Base-by-base conservation (phyloP, 2,329 filamentous ascomycete genomes). In the Dactylellina parvicollis region DNA sequence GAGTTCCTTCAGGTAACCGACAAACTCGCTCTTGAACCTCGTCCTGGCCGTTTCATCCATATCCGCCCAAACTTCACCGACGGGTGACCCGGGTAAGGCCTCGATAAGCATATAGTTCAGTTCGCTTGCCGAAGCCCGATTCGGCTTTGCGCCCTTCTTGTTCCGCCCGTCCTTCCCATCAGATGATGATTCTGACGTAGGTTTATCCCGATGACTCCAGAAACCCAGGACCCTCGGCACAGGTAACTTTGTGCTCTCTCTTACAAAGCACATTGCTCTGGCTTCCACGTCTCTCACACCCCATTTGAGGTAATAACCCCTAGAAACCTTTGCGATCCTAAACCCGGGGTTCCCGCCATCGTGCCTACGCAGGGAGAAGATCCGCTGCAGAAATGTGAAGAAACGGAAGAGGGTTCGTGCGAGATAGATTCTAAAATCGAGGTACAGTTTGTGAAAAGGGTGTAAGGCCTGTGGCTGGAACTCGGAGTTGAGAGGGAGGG, bases 51-150 rank as follows among this genome's bases (percentile, higher is more conserved):
- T 40, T 42, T 60, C 54, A 47, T 65, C 46, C 69, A 73, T 73
- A 20, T 60, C 60, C 40, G 38, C 22, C 69, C 69, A 73, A 18
- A 50, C 57, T 28, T 73, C 69, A 18, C 60, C 60, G 7, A 73
- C 60, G 4, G 69, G 69, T 8, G 44, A 61, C 4, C 69, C 69
- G 5, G 69, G 69, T 46, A 73, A 42, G 2, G 69, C 60, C 34
- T 73, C 69, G 5, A 73, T 73, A 18, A 73, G 60, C 69, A 73
- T 73, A 47, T 73, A 73, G 40, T 73, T 73, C 34, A 73, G 16
- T 30, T 34, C 52, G 18, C 59, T 44, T 2, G 14, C 28, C 9
- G 52, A 50, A 12, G 46, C 36, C 10, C 46, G 32, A 16, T 30
- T 57, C 12, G 26, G 42, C 20, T 49, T 56, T n/a, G n/a, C n/a